Conservation (phyloP, 169 alveolate genomes). For the Perkinsus chesapeaki region DNA sequence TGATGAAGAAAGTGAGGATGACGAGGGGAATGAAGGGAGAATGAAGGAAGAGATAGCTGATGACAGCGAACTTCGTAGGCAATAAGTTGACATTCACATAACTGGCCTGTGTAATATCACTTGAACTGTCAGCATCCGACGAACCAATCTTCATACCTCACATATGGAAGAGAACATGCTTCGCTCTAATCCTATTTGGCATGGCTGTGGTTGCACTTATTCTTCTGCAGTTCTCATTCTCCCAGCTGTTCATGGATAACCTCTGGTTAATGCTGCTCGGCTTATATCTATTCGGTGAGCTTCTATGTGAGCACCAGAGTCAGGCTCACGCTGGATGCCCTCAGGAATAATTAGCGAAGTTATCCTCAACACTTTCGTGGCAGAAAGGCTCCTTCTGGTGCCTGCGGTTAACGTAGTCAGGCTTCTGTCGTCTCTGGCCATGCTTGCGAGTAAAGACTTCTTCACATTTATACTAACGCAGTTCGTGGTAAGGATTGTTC, state of each 20-base stretch:
- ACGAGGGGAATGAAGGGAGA: not conserved
- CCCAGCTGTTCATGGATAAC: conserved; percentile 8
- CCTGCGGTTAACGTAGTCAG: not conserved
- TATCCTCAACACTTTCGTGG: not conserved
- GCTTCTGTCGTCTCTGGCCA: not conserved
- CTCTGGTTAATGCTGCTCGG: conserved; percentile 6
- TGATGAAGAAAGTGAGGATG: not conserved
- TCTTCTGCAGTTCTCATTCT: conserved; percentile 12
- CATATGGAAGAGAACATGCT: conserved; percentile 13
- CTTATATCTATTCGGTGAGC: not conserved
- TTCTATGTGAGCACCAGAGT: not conserved
- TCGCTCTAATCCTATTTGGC: not conserved
- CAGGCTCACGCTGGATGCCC: not conserved
- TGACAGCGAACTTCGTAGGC: not conserved
- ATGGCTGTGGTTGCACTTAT: not conserved
- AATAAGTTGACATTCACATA: too few relatives aligned
- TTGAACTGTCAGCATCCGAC: not conserved
- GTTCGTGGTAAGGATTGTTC: not conserved
- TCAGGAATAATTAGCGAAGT: not conserved
- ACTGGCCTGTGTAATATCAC: not conserved
- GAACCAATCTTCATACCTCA: conserved; percentile 12
- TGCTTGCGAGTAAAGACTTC: not conserved
- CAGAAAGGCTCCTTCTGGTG: not conserved
- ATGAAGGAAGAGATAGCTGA: not conserved
- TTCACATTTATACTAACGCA: not conserved